Base-by-base conservation (phyloP, 2,329 filamentous ascomycete species). In the Daldinia sp. region DNA sequence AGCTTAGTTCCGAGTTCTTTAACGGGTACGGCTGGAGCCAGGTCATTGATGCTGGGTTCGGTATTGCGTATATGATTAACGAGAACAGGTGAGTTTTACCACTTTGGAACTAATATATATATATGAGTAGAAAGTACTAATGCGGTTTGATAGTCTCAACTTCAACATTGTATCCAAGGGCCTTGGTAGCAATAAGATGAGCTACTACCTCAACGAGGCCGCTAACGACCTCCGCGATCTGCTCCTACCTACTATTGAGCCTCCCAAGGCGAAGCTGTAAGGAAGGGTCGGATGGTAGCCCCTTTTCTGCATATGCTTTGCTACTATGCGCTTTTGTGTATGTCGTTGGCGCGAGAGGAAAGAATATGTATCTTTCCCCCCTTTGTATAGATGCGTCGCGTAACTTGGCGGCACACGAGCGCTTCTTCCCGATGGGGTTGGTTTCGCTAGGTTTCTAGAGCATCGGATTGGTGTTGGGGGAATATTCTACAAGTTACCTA, bases 1-100 rank as follows among this genome's bases (percentile, higher is more conserved):
- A 99, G 82, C 82, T 99, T 76, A 95, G 91, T 79, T 94, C 90
- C 30, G 96, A 99, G 82, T 97, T 92, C 83, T 99, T 98, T 81
- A 99, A 99, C 77, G 95, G 96, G 21, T 99, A 99, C 79, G 95
- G 95, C 45, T 99, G 95, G 95, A 95, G 91, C 75, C 94, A 99
- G 82, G 95, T 99, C 53, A 91, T 98, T 57, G 94, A 98, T 74
- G 92, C 90, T 63, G 95, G 95, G 27, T 99, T 95, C 80, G 95
- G 95, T 68, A 96, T 99, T 75, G 95, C 95, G 35, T 99, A 99
- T 78, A 99, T 99, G 95, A 98, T 99, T 78, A 99, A 99, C 77
- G 94, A 98, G 84, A 96, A 97, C 79, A 94, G 88, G 90, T 92
- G 76, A 78, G 82, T 74, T 41, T 21, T 34, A 9, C 15, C 5